A percentile compares a stretch with the other conserved stretches of the same genome.
Conservation (phyloP, 768 basidiomycete genomes). For the Austroboletus eburneus region DNA sequence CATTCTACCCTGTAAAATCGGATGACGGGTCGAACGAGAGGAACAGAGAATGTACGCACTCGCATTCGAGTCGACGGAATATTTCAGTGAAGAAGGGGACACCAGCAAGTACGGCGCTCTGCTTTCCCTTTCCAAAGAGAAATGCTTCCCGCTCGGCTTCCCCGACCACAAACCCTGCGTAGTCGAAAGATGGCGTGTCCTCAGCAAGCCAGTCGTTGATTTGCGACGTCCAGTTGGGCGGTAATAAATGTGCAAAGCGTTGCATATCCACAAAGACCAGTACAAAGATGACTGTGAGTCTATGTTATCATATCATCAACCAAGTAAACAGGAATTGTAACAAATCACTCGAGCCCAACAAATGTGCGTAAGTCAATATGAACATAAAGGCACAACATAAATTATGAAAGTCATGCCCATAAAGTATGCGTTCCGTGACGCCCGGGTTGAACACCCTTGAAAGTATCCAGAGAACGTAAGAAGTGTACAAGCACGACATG, state of each 20-base stretch:
- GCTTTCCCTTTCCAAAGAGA: slow-evolving; percentile 85
- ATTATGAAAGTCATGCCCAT: neutral
- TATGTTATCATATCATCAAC: too few species aligned
- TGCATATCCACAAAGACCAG: slow-evolving; percentile 12
- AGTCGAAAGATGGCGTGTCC: slow-evolving; percentile 95
- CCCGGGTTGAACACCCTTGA: neutral
- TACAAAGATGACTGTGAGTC: too few species aligned
- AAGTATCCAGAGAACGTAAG: neutral
- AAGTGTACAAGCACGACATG: neutral
- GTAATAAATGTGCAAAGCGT: slow-evolving; percentile 66
- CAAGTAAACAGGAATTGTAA: too few species aligned
- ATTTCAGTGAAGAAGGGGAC: slow-evolving; percentile 95
- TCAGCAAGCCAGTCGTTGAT: slow-evolving; percentile 83
- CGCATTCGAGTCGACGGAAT: slow-evolving; percentile 83
- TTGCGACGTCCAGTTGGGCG: slow-evolving; percentile 87
- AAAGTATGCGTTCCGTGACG: neutral
- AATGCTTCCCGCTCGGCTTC: slow-evolving; percentile 83
- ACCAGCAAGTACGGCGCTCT: slow-evolving; percentile 80
- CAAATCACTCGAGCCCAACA: too few species aligned
- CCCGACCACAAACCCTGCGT: slow-evolving; percentile 94
- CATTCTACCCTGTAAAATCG: slow-evolving; percentile 72
- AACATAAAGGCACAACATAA: too few species aligned
- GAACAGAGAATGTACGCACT: slow-evolving; percentile 50
- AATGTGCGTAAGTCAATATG: too few species aligned
- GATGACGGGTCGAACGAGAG: neutral